Conservation (phyloP, 441 rosid species). For the Cnidoscolus chayamansa region DNA sequence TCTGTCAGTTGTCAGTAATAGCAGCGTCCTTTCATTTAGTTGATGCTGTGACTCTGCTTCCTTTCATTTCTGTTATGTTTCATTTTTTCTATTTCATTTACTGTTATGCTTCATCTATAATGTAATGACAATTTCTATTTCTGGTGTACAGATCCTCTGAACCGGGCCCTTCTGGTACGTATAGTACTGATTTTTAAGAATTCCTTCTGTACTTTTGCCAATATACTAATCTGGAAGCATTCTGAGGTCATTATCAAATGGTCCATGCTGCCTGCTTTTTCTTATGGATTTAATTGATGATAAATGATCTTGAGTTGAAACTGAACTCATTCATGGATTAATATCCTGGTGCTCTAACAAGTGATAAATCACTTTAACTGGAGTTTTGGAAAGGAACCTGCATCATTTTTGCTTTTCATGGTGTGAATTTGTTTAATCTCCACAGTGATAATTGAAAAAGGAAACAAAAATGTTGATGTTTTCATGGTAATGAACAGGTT, state of each 20-base stretch:
- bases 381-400: neutral
- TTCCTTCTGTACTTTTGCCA: neutral
- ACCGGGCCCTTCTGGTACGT: constrained; percentile 61
- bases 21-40: too few species aligned
- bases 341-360: neutral
- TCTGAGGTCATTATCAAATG: neutral
- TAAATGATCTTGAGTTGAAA: neutral
- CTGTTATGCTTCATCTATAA: constrained; percentile 1
- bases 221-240: neutral
- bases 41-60: neutral
- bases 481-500: constrained; percentile 36
- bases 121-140: constrained; percentile 15
- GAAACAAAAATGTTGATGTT: constrained; percentile 15
- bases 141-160: constrained; percentile 61
- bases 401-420: neutral
- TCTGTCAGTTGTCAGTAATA: too few species aligned
- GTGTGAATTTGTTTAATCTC: neutral
- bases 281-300: neutral
- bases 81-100: neutral
- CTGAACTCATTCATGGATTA: neutral
- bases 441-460: neutral
- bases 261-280: too few species aligned
- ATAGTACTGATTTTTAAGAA: neutral
- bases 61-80: constrained; percentile 10
- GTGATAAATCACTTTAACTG: neutral